Base-by-base conservation (phyloP, 805 yeast species). In the Pichia deserticola region DNA sequence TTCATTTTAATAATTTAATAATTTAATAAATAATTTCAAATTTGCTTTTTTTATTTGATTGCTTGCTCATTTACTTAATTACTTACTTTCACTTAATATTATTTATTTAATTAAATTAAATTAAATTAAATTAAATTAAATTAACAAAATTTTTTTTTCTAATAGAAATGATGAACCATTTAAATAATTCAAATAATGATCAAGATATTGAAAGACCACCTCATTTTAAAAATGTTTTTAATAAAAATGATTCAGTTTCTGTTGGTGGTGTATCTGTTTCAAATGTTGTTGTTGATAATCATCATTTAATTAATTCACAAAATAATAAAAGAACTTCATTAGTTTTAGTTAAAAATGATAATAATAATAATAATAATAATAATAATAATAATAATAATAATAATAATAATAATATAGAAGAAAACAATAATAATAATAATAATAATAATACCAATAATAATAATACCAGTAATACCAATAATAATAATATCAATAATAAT, bases 101-200 rank as follows among this genome's bases (percentile, higher is more conserved):
- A n/a, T n/a, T n/a, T n/a, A n/a, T n/a, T n/a, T n/a, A n/a, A n/a
- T n/a, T n/a, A n/a, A n/a, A n/a, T n/a, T n/a, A n/a, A n/a, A n/a
- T n/a, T n/a, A 20, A 20, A 20, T 3, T 20, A 20, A 20, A 20
- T 20, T 20, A 20, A 20, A 20, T 20, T 20, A 20, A 20, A 20
- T 20, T 20, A 20, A 20, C 20, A 20, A 20, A 20, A 20, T 20
- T 20, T 20, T 20, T 20, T 20, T 20, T 20, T 20, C 3, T 20
- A 20, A 20, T 20, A 36, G 15, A 6, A n/a, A 64, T 57, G 13
- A 71, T 71, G 74, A 68, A 61, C 53, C 74, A 68, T 48, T 46
- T 66, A 35, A 69, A 72, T 50, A 68, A 71, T 52, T 60, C 70
- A 25, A 66, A 67, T 48, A 67, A 69, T 49, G 70, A 70, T 45